phyloP scores from a whole-genome alignment of 345 rosid species.

The Rhizophora mangle region DNA sequence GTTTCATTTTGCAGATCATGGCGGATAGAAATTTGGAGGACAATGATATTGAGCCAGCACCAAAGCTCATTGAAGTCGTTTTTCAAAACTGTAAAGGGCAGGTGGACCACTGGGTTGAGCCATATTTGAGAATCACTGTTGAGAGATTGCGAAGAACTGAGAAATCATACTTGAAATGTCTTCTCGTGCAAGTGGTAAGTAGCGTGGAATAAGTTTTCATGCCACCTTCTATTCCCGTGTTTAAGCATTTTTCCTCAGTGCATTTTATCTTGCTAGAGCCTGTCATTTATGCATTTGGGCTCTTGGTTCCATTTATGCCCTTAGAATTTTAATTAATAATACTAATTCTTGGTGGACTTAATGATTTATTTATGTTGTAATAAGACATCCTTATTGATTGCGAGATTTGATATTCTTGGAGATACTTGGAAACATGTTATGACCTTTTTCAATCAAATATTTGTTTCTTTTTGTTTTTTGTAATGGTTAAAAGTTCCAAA shows the following conservation, averaged over 20 bases:
- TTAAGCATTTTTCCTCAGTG: neutral
- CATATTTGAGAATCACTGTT: conserved; percentile 78
- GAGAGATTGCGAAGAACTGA: conserved; percentile 78
- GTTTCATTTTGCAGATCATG: conserved; percentile 55
- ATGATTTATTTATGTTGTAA: too few species aligned
- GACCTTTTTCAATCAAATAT: too few species aligned
- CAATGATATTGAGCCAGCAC: conserved; percentile 88
- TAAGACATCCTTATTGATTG: too few species aligned
- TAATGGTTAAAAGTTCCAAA: too few species aligned
- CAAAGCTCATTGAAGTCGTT: conserved; percentile 94
- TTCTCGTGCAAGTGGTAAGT: conserved; percentile 96
- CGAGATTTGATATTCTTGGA: too few species aligned
- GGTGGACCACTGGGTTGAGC: conserved; percentile 98
- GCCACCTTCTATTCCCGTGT: neutral
- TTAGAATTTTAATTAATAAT: too few species aligned
- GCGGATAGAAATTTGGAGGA: conserved; percentile 85
- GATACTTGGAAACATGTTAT: too few species aligned
- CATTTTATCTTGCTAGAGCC: too few species aligned
- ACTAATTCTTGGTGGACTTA: too few species aligned
- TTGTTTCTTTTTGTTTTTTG: too few species aligned
- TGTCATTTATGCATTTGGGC: too few species aligned
- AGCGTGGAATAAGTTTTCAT: neutral
- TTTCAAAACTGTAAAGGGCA: conserved; percentile 97
- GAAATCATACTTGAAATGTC: conserved; percentile 80
- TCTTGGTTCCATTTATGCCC: too few species aligned